phyloP scores from a whole-genome alignment of 1,139 yeast species.

The Suhomyces taliae region DNA sequence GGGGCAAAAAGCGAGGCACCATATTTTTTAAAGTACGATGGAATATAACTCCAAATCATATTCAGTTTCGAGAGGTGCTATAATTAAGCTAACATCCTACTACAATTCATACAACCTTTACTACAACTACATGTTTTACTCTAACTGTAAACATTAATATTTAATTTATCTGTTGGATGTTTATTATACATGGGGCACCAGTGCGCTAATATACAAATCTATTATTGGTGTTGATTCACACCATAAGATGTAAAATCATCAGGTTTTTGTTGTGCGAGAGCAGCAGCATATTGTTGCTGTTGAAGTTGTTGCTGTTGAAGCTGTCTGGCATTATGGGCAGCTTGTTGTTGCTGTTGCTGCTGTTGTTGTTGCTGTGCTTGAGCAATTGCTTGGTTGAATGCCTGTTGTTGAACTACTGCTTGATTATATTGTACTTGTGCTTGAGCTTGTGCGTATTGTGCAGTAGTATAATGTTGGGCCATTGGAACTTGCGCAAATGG shows the following conservation, averaged over 20 bases:
- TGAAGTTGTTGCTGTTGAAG: slow-evolving; percentile 13
- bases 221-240: slow-evolving; percentile 9
- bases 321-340: slow-evolving; percentile 9
- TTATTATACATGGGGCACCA: background rate
- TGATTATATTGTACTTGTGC: slow-evolving; percentile 14
- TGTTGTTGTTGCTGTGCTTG: slow-evolving; percentile 18
- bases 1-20: too few species aligned
- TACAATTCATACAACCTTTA: too few species aligned
- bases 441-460: slow-evolving; percentile 12
- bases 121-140: too few species aligned
- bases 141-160: too few species aligned
- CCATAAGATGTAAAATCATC: slow-evolving; percentile 7
- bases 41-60: too few species aligned
- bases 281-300: slow-evolving; percentile 16
- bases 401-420: slow-evolving; percentile 17
- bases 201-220: background rate
- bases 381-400: slow-evolving; percentile 18
- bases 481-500: slow-evolving; percentile 10
- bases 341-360: slow-evolving; percentile 12
- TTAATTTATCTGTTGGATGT: too few species aligned
- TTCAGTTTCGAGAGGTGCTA: too few species aligned
- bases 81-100: too few species aligned
- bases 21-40: too few species aligned
- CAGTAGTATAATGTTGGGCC: slow-evolving; percentile 10
- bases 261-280: slow-evolving; percentile 15